These are phyloP conservation scores for Aureobasidium melanogenum DNA, from an alignment of 2,329 filamentous ascomycete species.

Conservation along the genomic window DNA sequence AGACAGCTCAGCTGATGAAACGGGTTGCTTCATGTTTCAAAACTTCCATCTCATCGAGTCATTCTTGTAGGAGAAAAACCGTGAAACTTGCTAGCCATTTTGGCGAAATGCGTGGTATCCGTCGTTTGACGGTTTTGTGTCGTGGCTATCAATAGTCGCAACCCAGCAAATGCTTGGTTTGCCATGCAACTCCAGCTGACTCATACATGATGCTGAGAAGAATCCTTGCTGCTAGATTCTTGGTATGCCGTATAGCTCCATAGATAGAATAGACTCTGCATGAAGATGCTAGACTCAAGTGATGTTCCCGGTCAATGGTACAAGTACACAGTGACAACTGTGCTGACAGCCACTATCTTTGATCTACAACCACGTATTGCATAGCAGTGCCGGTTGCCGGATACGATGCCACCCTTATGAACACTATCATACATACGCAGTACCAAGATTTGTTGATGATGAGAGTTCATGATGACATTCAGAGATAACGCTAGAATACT, in stretches of 20 bases:
- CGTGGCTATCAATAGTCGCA: not conserved
- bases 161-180: not conserved
- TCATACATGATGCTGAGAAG: not conserved
- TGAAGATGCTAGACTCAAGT: not conserved
- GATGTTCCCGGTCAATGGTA: not conserved
- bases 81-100: not conserved
- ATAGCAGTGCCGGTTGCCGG: not conserved
- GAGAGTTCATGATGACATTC: conserved; percentile 9
- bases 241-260: not conserved
- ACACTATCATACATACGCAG: not conserved
- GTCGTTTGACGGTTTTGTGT: not conserved
- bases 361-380: not conserved
- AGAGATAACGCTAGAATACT: conserved; percentile 8
- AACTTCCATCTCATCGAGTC: not conserved
- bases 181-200: not conserved
- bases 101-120: not conserved
- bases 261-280: not conserved
- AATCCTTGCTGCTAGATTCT: not conserved
- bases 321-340: not conserved
- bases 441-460: not conserved
- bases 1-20: not conserved
- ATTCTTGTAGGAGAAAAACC: not conserved
- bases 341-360: not conserved
- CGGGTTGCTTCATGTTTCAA: not conserved
- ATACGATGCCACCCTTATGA: not conserved